Evolutionary conservation across 1,284 basidiomycete species (phyloP), one percentile per base, ranked within the genome.

Genomic region (Wallemia mellicola): DNA sequence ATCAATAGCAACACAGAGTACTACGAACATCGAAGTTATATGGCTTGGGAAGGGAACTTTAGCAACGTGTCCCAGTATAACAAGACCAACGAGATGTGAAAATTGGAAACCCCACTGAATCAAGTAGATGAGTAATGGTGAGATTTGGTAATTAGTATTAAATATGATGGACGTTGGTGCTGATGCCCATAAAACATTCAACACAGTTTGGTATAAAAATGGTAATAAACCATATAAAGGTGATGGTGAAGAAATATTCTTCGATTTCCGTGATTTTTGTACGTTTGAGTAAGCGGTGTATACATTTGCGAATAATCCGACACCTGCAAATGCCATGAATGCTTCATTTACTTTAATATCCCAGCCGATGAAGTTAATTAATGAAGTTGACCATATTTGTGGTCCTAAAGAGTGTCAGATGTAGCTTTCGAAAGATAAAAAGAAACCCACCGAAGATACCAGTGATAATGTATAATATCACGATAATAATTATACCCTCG

Each of bases 401-500:
- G 28, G 28, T 7, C n/a, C n/a, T n/a, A n/a, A n/a, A n/a, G n/a
- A n/a, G n/a, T n/a, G n/a, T n/a, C n/a, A n/a, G 30, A 32, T 32
- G 30, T 32, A 32, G 19, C 30, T 32, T 32, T 32, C 30, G 9
- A 32, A 32, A 7, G 30, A 32, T 7, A 32, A 7, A 32, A 19
- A 32, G 7, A 19, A 9, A 19, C 7, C 9, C 9, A 80, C 85
- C 86, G 63, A 73, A 79, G 56, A 80, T 67, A 1, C 83, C 88
- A 14, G 85, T 83, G 60, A 94, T 72, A 25, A 80, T 64, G 71
- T 83, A 96, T 61, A 96, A 79, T 14, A 66, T 68, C 27, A 83
- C 76, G 61, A 96, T 82, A 70, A 96, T 77, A 58, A 98, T 72
- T 65, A 98, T 95, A 9, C 92, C 92, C 70, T 96, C 92, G 1